Conservation (phyloP, 2,329 filamentous ascomycete genomes). For the Hypoxylon sp. region DNA sequence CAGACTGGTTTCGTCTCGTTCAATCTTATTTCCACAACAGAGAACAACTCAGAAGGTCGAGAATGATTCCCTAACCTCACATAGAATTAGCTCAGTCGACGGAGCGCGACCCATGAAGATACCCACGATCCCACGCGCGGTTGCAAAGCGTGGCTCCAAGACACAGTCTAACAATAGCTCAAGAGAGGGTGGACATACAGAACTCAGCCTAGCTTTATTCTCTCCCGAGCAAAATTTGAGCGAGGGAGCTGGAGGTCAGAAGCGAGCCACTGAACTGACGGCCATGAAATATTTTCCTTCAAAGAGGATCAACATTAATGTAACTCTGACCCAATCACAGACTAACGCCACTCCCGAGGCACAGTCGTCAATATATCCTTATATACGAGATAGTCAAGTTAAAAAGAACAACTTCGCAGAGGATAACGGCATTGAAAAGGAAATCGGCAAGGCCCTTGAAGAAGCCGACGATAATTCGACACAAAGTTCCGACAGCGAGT, state of each 20-base stretch:
- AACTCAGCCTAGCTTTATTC: neutral
- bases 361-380: neutral
- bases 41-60: neutral
- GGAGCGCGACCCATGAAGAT: neutral
- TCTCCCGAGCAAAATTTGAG: neutral
- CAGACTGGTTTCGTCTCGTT: conserved; percentile 8
- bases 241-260: conserved; percentile 6
- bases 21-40: conserved; percentile 11
- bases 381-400: conserved; percentile 1
- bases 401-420: neutral
- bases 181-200: neutral
- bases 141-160: conserved; percentile 37
- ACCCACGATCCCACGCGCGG: conserved; percentile 12
- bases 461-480: conserved; percentile 11
- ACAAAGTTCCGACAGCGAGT: neutral
- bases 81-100: neutral
- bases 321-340: conserved; percentile 17
- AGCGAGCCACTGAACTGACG: conserved; percentile 8
- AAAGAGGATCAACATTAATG: conserved; percentile 33
- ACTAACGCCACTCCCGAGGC: neutral
- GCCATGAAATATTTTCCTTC: conserved; percentile 3
- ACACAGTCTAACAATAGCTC: conserved; percentile 1
- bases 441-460: neutral
- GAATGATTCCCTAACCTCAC: neutral
- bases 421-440: neutral